Conservation (phyloP, 1,284 basidiomycete genomes). For the Cerrena zonata region DNA sequence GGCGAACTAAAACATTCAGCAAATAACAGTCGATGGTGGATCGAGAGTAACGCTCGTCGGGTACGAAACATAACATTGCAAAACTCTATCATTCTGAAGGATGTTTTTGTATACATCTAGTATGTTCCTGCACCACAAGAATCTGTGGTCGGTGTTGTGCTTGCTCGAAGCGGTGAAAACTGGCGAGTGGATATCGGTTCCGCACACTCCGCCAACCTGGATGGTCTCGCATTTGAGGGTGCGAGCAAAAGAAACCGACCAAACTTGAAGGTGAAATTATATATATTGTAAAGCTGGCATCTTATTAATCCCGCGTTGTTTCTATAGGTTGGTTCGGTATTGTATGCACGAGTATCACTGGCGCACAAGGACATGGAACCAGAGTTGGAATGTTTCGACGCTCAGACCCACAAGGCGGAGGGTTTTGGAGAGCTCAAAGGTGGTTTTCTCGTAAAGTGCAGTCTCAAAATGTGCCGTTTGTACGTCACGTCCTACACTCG, state of each 20-base stretch:
- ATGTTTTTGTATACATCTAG: conserved; percentile 32
- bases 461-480: conserved; percentile 73
- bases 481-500: too few species aligned
- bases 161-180: conserved; percentile 68
- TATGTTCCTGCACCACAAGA: conserved; percentile 82
- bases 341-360: conserved; percentile 79
- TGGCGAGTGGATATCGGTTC: conserved; percentile 81
- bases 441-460: conserved; percentile 71
- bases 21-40: conserved; percentile 73
- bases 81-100: neutral
- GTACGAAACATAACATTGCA: too few species aligned
- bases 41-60: conserved; percentile 71
- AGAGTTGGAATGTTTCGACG: conserved; percentile 82
- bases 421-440: conserved; percentile 80
- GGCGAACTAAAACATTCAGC: conserved; percentile 62
- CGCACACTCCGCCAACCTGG: conserved; percentile 70
- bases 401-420: conserved; percentile 75
- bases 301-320: neutral
- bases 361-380: conserved; percentile 89
- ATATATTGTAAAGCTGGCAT: neutral
- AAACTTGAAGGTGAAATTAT: conserved; percentile 62
- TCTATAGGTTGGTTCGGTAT: conserved; percentile 66
- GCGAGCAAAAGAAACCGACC: conserved; percentile 81
- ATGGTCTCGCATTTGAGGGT: conserved; percentile 80
- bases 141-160: conserved; percentile 69